Evolutionary conservation across 2,329 filamentous ascomycete genomes (phyloP), one percentile per base, ranked within the genome.

Genomic region (Pseudogymnoascus sp.): DNA sequence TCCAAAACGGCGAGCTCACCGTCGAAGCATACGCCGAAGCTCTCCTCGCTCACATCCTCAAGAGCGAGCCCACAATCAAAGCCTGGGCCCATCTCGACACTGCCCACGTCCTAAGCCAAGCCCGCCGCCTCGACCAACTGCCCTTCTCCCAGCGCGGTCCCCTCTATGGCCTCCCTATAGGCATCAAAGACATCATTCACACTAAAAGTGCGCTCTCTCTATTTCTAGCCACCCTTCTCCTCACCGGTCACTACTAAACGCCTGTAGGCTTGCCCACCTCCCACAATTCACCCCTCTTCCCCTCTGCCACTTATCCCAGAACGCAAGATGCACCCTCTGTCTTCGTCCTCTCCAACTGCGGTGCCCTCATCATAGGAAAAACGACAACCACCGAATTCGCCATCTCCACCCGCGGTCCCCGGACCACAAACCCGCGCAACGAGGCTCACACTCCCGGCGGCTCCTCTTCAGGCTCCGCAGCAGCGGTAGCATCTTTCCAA

Each of bases 301-400:
- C 74, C 22, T 71, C 72, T 2, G 70, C 78, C 62, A 68, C 70
- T 18, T 74, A 77, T n/a, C n/a, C n/a, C n/a, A n/a, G n/a, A 1
- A 73, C 74, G 15, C 66, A 82, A 5, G 83, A 86, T 67, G 81
- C 83, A 1, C 78, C 74, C 0, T 77, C 75, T 5, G 72, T 86
- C 28, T 75, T 75, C 2, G 76, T 80, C 3, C 73, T 87, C 3
- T 77, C 83, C 1, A 70, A 77, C 6, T 78, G 80, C 1, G 83
- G 84, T 0, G 83, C 81, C 2, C 71, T 86, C 9, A 77, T 87
- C n/a, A 72, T 86, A 8, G 78, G 78, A 22, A 82, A 85, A 67
- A 83, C 81, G 0, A 82, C 79, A 0, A 88, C 85, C 0, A 85
- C 86, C 0, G 84, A 88, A 67, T 87, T 88, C 65, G 83, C 85